Conservation (phyloP, 2,329 filamentous ascomycete genomes). For the Didymella keratinophila region DNA sequence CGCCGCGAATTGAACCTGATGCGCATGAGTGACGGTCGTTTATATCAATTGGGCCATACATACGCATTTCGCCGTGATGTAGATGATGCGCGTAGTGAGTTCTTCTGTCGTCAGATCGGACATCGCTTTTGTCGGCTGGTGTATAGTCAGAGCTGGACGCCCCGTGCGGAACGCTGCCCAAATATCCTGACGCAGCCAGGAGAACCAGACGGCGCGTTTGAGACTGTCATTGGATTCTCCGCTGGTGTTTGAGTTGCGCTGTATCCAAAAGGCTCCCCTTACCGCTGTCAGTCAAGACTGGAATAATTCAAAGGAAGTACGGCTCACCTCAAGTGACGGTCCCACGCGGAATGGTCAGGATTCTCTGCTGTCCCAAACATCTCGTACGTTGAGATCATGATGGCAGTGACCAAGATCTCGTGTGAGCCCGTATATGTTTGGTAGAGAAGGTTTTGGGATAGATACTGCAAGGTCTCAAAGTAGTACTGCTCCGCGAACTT, state of each 20-base stretch:
- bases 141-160: slow-evolving; percentile 65
- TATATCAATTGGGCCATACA: slow-evolving; percentile 57
- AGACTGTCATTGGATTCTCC: slow-evolving; percentile 64
- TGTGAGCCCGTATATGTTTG: slow-evolving; percentile 64
- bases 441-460: slow-evolving; percentile 66
- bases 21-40: slow-evolving; percentile 40
- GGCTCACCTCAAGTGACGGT: slow-evolving; percentile 62
- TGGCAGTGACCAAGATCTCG: slow-evolving; percentile 65
- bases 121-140: slow-evolving; percentile 61
- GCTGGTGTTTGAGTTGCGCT: slow-evolving; percentile 65
- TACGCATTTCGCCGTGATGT: slow-evolving; percentile 64
- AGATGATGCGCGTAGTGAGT: slow-evolving; percentile 62
- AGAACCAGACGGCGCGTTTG: slow-evolving; percentile 69
- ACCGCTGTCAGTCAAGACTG: background rate
- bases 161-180: slow-evolving; percentile 70
- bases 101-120: slow-evolving; percentile 60
- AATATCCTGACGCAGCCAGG: slow-evolving; percentile 69
- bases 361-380: slow-evolving; percentile 66
- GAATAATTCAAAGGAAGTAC: background rate
- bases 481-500: slow-evolving; percentile 62
- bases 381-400: slow-evolving; percentile 69
- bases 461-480: slow-evolving; percentile 68
- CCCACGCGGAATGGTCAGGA: slow-evolving; percentile 60
- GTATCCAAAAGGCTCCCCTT: slow-evolving; percentile 69
- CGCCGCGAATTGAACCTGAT: slow-evolving; percentile 62